phyloP scores from a whole-genome alignment of 2,329 filamentous ascomycete genomes.

The Ceratocystis cacaofunesta region DNA sequence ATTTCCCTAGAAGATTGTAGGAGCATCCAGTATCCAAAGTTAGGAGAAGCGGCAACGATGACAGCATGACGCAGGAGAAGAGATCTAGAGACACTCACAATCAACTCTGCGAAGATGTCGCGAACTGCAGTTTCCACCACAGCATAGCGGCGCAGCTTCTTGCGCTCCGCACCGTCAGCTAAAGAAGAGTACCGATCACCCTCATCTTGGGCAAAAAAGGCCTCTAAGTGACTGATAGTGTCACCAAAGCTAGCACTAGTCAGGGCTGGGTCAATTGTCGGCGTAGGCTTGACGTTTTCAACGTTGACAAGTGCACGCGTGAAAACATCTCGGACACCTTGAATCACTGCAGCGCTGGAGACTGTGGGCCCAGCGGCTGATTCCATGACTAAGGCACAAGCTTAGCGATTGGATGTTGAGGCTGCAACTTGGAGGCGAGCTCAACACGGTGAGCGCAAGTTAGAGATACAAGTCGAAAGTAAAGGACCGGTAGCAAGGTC shows the following conservation, averaged over 20 bases:
- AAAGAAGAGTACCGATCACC: slow-evolving; percentile 22
- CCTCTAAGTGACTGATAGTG: slow-evolving; percentile 31
- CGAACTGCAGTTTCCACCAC: slow-evolving; percentile 74
- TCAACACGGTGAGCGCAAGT: background rate
- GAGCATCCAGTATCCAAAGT: too few relatives aligned
- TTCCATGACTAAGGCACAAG: background rate
- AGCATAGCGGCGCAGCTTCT: slow-evolving; percentile 41
- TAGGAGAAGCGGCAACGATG: too few relatives aligned
- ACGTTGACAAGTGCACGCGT: slow-evolving; percentile 44
- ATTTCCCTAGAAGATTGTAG: slow-evolving; percentile 34
- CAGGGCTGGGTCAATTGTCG: slow-evolving; percentile 58
- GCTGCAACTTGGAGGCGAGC: background rate
- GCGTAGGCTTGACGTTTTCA: slow-evolving; percentile 40
- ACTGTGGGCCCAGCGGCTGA: slow-evolving; percentile 21
- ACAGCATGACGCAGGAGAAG: too few relatives aligned
- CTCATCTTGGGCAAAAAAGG: slow-evolving; percentile 24
- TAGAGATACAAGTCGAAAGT: too few relatives aligned
- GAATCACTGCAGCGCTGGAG: slow-evolving; percentile 38
- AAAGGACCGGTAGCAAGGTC: too few relatives aligned
- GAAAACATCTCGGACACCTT: slow-evolving; percentile 39
- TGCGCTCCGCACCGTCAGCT: slow-evolving; percentile 22
- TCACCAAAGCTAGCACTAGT: slow-evolving; percentile 50
- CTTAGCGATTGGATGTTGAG: background rate
- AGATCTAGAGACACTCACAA: slow-evolving; percentile 40
- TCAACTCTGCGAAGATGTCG: slow-evolving; percentile 60